Base-by-base conservation (phyloP, 495 filamentous ascomycete genomes). In the Penicillium malachiteum region DNA sequence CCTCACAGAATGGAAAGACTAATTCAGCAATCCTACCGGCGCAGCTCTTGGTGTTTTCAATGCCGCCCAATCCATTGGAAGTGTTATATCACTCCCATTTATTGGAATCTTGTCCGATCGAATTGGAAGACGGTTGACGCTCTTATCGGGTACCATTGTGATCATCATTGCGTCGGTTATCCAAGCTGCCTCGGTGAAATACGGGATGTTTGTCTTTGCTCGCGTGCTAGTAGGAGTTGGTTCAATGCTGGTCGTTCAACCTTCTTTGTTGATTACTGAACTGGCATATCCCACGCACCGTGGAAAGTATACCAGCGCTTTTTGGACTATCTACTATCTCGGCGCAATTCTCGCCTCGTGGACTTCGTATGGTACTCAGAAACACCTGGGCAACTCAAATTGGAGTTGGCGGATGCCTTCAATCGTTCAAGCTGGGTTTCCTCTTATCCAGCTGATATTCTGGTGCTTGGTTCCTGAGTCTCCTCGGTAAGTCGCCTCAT, bases 21-120 rank as follows among this genome's bases (percentile, higher is more conserved):
- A 50, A n/a, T 59, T 59, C 14, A 31, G 43, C 13, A 59, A 55
- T 18, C 57, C 57, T 1, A 12, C 35, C 13, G 52, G 52, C 1
- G 16, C 44, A 13, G 45, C 69, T 54, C 78, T 85, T n/a, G 86
- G 85, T 63, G 72, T 87, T 33, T 76, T 88, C 17, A 83, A 81
- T 53, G 82, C 83, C 14, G 81, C 85, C 60, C 84, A 87, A 71
- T 82, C 82, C 62, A 81, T 87, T 52, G 85, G 84, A 58, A 81
- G 76, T 56, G 76, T 88, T 50, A 40, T 65, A 10, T 47, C 55
- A 14, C 48, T 67, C 0, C 64, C 61, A 11, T 47, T 58, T 5
- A 53, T 58, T 30, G 59, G 54, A 8, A 18, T 55, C 10, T 41
- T 60, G 7, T 63, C 59, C 13, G 64, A 69, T 43, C 13, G 41